Evolutionary conservation across 129 eudicot species (phyloP).

Genomic region (Pseudognaphalium luteoalbum): DNA sequence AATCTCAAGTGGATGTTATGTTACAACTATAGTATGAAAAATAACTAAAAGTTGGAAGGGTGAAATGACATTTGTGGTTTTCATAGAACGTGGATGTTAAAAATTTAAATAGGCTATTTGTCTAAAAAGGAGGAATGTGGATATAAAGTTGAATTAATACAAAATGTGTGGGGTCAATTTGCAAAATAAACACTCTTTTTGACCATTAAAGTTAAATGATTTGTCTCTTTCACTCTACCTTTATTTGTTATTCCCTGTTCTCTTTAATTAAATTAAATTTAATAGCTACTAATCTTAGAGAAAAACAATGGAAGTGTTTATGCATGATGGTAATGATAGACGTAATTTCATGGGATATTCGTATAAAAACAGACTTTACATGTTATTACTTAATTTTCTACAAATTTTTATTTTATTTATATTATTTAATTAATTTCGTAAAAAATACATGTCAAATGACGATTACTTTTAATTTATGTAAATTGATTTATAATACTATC

Average conservation of each 20-base stretch:
- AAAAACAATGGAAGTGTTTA: neutral
- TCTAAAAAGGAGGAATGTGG: conserved; percentile 27
- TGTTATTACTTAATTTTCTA: too few species aligned
- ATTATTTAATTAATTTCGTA: too few species aligned
- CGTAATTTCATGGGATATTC: too few species aligned
- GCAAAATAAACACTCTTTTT: conserved; percentile 27
- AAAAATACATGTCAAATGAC: too few species aligned
- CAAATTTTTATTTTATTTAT: too few species aligned
- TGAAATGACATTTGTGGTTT: conserved; percentile 30
- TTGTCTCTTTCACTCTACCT: conserved; percentile 32
- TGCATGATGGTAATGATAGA: too few species aligned
- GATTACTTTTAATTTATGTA: too few species aligned
- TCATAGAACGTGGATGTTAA: conserved; percentile 18
- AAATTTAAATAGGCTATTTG: conserved; percentile 24
- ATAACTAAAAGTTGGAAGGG: neutral
- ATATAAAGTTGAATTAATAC: conserved; percentile 33
- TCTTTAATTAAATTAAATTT: neutral
- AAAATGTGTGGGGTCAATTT: conserved; percentile 34
- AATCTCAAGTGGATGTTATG: conserved; percentile 18
- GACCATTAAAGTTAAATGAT: conserved; percentile 35
- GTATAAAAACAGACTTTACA: too few species aligned
- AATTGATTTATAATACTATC: too few species aligned
- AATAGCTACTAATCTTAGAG: neutral
- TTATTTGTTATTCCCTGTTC: conserved; percentile 23
- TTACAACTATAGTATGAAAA: neutral